Conservation (phyloP, 225 moss, liverwort and hornwort species). For the Marchantia paleacea region DNA sequence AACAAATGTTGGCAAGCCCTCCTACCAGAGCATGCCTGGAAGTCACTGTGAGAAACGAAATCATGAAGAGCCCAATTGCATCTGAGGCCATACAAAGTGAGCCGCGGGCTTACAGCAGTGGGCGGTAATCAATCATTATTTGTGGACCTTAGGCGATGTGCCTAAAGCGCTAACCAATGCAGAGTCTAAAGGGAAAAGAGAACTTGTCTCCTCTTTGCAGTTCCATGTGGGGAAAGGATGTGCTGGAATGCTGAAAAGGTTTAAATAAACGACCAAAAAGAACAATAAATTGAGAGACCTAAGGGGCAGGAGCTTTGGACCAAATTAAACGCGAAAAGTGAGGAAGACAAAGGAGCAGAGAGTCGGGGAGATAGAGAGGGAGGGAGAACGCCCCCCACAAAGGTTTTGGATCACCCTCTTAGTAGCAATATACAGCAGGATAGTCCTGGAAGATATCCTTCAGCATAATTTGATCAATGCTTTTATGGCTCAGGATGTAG, state of each 20-base stretch:
- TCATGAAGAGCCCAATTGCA: conserved; percentile 43
- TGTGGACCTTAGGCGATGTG: conserved; percentile 35
- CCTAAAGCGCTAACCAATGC: conserved; percentile 44
- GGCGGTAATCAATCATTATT: conserved; percentile 42
- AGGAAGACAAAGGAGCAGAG: conserved; percentile 29
- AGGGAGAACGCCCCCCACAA: conserved; percentile 29
- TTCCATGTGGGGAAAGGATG: conserved; percentile 35
- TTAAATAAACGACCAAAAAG: conserved; percentile 37
- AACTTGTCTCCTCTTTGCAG: conserved; percentile 60
- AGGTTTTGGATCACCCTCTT: conserved; percentile 52
- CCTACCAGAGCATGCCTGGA: conserved; percentile 33
- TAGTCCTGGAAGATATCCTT: conserved; percentile 54
- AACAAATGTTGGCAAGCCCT: conserved; percentile 51
- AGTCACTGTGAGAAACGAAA: conserved; percentile 32
- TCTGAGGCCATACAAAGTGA: conserved; percentile 37
- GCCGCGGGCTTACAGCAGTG: conserved; percentile 31
- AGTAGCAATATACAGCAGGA: conserved; percentile 78
- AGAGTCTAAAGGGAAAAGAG: conserved; percentile 54
- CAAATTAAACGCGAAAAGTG: conserved; percentile 27
- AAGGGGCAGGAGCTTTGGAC: conserved; percentile 33
- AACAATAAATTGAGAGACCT: conserved; percentile 40
- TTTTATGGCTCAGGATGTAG: conserved; percentile 52
- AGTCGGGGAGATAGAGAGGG: conserved; percentile 14
- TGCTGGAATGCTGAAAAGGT: conserved; percentile 47
- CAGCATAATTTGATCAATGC: conserved; percentile 48